Evolutionary conservation across 371 early-diverging fungal genomes (phyloP).

Genomic region (Apophysomyces trapeziformis): DNA sequence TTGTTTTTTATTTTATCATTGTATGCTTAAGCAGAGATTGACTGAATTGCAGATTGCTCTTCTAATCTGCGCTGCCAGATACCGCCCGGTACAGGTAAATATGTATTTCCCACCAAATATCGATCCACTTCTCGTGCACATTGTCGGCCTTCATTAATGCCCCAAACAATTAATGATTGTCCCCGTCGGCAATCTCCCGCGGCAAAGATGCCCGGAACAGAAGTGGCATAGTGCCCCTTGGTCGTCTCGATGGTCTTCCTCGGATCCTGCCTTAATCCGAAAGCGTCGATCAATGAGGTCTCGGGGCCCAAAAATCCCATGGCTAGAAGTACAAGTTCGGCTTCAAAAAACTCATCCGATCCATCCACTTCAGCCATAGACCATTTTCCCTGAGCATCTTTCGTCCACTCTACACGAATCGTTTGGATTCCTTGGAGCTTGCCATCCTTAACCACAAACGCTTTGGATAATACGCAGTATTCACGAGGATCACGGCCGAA

Average conservation of each 20-base stretch:
- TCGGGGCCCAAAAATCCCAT: conserved; percentile 99
- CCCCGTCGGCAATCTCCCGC: conserved; percentile 98
- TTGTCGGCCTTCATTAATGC: conserved; percentile 96
- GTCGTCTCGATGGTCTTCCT: conserved; percentile 82
- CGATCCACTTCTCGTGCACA: conserved; percentile 93
- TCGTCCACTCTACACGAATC: conserved; percentile 93
- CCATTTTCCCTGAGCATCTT: conserved; percentile 81
- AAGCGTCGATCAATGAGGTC: conserved; percentile 75
- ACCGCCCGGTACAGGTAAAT: conserved; percentile 74
- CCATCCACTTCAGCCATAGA: conserved; percentile 84
- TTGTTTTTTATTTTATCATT: background rate
- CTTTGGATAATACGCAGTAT: conserved; percentile 91
- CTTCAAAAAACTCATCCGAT: conserved; percentile 82
- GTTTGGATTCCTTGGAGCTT: conserved; percentile 91
- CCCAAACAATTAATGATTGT: conserved; percentile 95
- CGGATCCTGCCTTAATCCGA: conserved; percentile 74
- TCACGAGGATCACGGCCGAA: conserved; percentile 94
- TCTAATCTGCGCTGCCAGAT: conserved; percentile 58
- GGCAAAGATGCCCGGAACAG: conserved; percentile 85
- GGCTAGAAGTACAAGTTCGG: conserved; percentile 91
- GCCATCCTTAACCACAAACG: conserved; percentile 84
- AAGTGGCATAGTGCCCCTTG: conserved; percentile 79
- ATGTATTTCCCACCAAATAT: conserved; percentile 72
- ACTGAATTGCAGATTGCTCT: conserved; percentile 1
- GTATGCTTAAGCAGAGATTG: background rate